Base-by-base conservation (phyloP, 2,329 filamentous ascomycete species). In the Aureobasidium pullulans region DNA sequence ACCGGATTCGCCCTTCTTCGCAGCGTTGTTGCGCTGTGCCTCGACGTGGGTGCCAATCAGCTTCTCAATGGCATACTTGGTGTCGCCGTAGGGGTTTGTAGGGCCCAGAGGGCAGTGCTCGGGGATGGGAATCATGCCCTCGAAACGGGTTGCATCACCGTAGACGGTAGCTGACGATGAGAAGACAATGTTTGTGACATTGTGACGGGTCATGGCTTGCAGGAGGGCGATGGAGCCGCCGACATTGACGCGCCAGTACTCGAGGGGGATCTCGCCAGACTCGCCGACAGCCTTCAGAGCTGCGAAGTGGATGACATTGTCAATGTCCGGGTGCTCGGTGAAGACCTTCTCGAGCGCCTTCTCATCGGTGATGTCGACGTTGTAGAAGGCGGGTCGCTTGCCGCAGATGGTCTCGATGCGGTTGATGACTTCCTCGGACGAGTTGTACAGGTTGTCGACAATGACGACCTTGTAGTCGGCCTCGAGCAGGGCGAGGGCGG, bases 301-400 rank as follows among this genome's bases (percentile, higher is more conserved):
- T 64, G 94, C 95, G 72, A 99, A 99, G 81, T 99, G 94, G 69
- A 99, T 97, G 65, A 97, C 94, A 72, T 90, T 96, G 82, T 96
- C 91, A 70, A 99, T 96, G 70, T 90, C 87, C 54, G 92, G 90
- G 76, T 97, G 88, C 71, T 88, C 88, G 64, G 84, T 80, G 72
- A 99, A 96, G 68, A 97, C 88, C 69, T 86, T 85, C 73, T 96
- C 90, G 61, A 99, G 82, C 11, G 81, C 88, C 63, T 82, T 81
- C 74, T 94, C 88, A 71, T 96, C 84, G 67, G 90, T 96, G 69
- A 99, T 84, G 76, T 99, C 94, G 71, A 85, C 79, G 74, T 96
- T 79, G 79, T 91, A 85, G 75, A 96, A 96, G 62, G 80, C 78
- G 60, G 94, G 90, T 65, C 88, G 87, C 78, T 91, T 94, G 71